Percentiles rank a stretch among this genome's conserved stretches.
Evolutionary conservation across 2,329 filamentous ascomycete species (phyloP).

Genomic region (Curvularia eragrostidis): DNA sequence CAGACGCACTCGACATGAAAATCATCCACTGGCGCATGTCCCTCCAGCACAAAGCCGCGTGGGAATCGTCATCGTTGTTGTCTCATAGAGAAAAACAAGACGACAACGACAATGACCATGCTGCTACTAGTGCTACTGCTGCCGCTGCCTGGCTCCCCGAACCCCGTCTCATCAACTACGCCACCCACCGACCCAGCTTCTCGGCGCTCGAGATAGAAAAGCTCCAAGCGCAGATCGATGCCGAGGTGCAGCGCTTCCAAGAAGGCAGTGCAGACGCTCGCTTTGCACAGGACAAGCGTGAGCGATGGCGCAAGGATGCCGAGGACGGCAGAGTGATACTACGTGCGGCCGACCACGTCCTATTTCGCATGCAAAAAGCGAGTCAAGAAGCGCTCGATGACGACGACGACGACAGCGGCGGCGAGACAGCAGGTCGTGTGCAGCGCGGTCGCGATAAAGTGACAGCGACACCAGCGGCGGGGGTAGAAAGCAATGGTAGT

Average conservation of each 20-base stretch:
- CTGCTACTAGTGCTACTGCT: background rate
- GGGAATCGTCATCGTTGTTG: constrained; percentile 8
- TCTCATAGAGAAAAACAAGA: no score
- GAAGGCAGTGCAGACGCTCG: constrained; percentile 10
- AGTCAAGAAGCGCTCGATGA: background rate
- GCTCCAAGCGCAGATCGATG: constrained; percentile 21
- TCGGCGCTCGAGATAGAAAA: constrained; percentile 31
- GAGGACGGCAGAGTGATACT: constrained; percentile 33
- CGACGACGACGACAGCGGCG: no score
- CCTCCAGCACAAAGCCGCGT: constrained; percentile 29
- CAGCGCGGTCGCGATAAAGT: background rate
- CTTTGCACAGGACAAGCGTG: constrained; percentile 18
- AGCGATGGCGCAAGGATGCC: constrained; percentile 28
- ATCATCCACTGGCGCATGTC: constrained; percentile 25
- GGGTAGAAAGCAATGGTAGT: background rate
- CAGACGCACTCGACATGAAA: constrained; percentile 24
- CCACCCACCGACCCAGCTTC: constrained; percentile 23
- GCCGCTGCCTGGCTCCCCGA: constrained; percentile 23
- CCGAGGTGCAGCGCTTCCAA: constrained; percentile 33
- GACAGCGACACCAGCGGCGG: background rate
- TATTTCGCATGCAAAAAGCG: constrained; percentile 21
- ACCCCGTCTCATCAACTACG: constrained; percentile 7
- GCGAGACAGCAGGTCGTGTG: no score
- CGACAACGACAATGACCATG: no score
- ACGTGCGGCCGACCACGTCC: constrained; percentile 25